A percentile compares a stretch with the other conserved stretches of the same genome.
These are phyloP conservation scores for Suhomyces atakaporum DNA, from an alignment of 1,139 yeast genomes.

Conservation along the genomic window DNA sequence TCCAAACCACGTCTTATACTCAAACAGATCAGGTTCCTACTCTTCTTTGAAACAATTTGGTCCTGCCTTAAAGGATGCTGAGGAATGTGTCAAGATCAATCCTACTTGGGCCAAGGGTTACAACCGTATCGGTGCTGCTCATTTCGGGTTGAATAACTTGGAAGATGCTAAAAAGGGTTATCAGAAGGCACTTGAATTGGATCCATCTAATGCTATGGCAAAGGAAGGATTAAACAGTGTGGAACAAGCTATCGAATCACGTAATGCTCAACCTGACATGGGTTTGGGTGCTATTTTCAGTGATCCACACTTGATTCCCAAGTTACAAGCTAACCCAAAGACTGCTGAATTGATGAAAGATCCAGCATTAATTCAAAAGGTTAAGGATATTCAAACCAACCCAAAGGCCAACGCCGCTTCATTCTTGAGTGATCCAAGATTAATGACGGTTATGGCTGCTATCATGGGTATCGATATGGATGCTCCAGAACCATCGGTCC, in stretches of 20 bases:
- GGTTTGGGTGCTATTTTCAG: constrained; percentile 77
- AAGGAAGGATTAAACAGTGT: constrained; percentile 77
- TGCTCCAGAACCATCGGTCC: constrained; percentile 38
- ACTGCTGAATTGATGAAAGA: constrained; percentile 86
- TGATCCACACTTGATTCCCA: constrained; percentile 77
- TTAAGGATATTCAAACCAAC: constrained; percentile 63
- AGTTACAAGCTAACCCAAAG: constrained; percentile 80
- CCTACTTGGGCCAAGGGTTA: constrained; percentile 93
- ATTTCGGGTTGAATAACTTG: constrained; percentile 77
- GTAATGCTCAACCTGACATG: constrained; percentile 59
- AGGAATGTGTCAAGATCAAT: constrained; percentile 76
- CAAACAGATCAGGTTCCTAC: constrained; percentile 92
- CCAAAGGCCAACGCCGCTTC: constrained; percentile 72
- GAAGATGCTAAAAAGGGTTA: constrained; percentile 72
- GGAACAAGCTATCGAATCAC: constrained; percentile 52
- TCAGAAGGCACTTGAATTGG: constrained; percentile 80
- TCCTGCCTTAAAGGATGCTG: constrained; percentile 80
- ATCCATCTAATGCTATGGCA: constrained; percentile 83
- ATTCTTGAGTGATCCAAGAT: constrained; percentile 75
- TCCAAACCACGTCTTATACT: constrained; percentile 88
- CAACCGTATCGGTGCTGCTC: constrained; percentile 92
- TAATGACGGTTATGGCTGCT: constrained; percentile 87
- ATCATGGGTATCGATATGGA: constrained; percentile 81
- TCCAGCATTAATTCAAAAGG: constrained; percentile 76
- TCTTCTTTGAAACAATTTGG: constrained; percentile 76